Conservation (phyloP, 352 stramenopile species). For the Globisporangium alternatum region DNA sequence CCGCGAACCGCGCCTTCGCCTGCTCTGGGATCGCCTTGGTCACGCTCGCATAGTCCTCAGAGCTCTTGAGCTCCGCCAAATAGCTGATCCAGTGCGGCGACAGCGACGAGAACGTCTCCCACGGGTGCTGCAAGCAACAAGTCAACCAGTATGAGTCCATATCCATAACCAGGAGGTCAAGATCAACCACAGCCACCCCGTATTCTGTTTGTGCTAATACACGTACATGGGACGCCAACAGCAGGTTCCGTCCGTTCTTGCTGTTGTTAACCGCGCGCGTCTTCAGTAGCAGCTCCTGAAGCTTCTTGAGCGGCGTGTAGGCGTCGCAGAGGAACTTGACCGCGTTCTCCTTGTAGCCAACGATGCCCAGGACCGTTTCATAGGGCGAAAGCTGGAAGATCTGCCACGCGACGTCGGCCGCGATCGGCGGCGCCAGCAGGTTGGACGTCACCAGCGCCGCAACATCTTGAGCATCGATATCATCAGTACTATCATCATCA, state of each 20-base stretch:
- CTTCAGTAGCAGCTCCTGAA: constrained; percentile 52
- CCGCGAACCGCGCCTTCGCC: constrained; percentile 48
- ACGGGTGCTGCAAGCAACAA: constrained; percentile 57
- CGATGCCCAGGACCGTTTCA: constrained; percentile 62
- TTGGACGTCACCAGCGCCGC: constrained; percentile 33
- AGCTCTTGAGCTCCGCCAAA: constrained; percentile 43
- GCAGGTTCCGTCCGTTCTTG: constrained; percentile 9
- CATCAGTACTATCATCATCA: neutral
- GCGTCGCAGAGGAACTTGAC: constrained; percentile 72
- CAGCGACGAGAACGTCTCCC: constrained; percentile 80
- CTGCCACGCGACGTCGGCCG: constrained; percentile 74
- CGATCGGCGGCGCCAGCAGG: constrained; percentile 67
- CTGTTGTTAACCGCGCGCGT: constrained; percentile 22
- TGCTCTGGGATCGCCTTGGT: constrained; percentile 41
- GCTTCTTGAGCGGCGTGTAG: constrained; percentile 53
- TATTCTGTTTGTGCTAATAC: neutral
- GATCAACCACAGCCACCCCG: neutral
- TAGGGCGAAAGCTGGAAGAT: constrained; percentile 82
- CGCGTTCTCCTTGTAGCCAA: constrained; percentile 49
- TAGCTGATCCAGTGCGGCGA: constrained; percentile 62
- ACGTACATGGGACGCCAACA: constrained; percentile 47
- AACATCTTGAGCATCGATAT: neutral
- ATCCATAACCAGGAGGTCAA: neutral
- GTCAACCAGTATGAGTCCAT: neutral
- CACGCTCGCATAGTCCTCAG: constrained; percentile 42